A percentile compares a stretch with the other conserved stretches of the same genome.
Conservation (phyloP, 2,329 filamentous ascomycete genomes). For the Talaromyces sp. region DNA sequence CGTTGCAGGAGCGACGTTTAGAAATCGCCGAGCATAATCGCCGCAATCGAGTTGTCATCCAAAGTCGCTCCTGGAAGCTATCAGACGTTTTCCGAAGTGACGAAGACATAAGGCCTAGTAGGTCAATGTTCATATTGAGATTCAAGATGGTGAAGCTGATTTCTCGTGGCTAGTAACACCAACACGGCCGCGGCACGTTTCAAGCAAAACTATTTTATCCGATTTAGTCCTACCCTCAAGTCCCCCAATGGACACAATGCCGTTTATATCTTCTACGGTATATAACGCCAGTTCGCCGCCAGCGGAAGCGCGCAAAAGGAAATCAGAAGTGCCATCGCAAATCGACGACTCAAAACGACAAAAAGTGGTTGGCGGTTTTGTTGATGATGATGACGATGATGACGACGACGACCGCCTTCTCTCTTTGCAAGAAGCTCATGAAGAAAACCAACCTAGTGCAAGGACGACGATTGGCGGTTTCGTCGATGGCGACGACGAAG, state of each 20-base stretch:
- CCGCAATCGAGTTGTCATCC: slow-evolving; percentile 35
- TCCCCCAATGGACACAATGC: slow-evolving; percentile 30
- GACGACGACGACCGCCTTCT: slow-evolving; percentile 12
- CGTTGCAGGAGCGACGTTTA: slow-evolving; percentile 26
- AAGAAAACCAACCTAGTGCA: not conserved
- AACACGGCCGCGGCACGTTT: slow-evolving; percentile 21
- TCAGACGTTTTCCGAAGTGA: slow-evolving; percentile 39
- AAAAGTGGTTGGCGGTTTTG: slow-evolving; percentile 36
- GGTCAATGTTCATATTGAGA: not conserved
- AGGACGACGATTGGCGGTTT: slow-evolving; percentile 6
- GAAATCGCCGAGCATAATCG: slow-evolving; percentile 21
- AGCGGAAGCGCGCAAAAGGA: slow-evolving; percentile 34
- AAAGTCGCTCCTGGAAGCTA: slow-evolving; percentile 37
- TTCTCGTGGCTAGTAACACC: slow-evolving; percentile 28
- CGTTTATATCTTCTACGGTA: slow-evolving; percentile 37
- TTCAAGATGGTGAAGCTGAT: not conserved
- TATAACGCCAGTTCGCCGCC: slow-evolving; percentile 26
- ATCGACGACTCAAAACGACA: slow-evolving; percentile 31
- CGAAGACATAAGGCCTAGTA: slow-evolving; percentile 34
- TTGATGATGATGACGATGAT: slow-evolving; percentile 37
- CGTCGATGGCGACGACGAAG: slow-evolving; percentile 3
- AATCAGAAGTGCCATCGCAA: slow-evolving; percentile 24
- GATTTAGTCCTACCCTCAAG: slow-evolving; percentile 25
- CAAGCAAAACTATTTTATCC: slow-evolving; percentile 11
- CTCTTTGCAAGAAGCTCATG: not conserved